Evolutionary conservation across 2,329 filamentous ascomycete species (phyloP).

Genomic region (Mollisia scopiformis): DNA sequence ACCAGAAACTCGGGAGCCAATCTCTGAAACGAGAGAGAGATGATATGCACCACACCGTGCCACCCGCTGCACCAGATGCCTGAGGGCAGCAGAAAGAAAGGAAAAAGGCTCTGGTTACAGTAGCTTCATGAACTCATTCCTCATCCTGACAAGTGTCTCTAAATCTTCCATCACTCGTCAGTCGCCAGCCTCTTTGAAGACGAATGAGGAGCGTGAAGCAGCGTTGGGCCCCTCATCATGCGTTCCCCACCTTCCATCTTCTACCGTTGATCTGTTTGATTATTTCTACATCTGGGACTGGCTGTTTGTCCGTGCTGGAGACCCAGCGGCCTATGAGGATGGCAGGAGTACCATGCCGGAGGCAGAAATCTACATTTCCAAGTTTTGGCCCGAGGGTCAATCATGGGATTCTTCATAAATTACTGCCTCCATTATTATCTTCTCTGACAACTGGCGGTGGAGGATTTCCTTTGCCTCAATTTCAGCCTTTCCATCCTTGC

Average conservation of each 20-base stretch:
- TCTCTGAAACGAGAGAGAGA: neutral
- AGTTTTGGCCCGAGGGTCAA: neutral
- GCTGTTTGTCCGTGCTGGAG: neutral
- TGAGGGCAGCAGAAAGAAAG: no score
- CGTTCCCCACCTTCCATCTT: conserved; percentile 1
- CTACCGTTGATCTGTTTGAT: conserved; percentile 3
- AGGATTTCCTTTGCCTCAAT: neutral
- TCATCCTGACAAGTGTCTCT: neutral
- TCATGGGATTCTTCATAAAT: neutral
- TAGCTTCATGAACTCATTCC: neutral
- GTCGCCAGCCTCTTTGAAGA: neutral
- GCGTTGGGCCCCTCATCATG: neutral
- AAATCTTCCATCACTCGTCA: neutral
- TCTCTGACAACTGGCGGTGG: neutral
- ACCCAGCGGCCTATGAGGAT: neutral
- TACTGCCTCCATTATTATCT: neutral
- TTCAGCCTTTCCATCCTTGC: neutral
- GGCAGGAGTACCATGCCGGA: neutral
- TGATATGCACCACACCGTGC: neutral
- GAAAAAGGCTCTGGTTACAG: no score
- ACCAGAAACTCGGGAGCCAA: conserved; percentile 5
- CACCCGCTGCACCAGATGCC: neutral
- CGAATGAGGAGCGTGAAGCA: neutral
- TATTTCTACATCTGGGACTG: neutral
- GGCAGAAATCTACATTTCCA: neutral